A percentile compares a stretch with the other conserved stretches of the same genome.
These are phyloP conservation scores for Geosiphon pyriformis DNA, from an alignment of 192 early-diverging fungal species.

Conservation along the genomic window DNA sequence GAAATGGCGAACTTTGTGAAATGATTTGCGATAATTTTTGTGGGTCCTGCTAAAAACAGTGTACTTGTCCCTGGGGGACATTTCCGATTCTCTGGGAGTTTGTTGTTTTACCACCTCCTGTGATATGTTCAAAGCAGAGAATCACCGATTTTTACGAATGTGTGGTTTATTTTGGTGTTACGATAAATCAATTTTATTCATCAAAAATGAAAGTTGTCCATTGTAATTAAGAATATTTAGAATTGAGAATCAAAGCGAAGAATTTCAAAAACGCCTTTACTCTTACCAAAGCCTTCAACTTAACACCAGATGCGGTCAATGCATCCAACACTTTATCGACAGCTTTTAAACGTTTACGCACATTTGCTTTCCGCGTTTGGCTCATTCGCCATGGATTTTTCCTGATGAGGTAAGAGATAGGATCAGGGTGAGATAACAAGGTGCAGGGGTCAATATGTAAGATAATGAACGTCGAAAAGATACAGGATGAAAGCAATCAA, in stretches of 20 bases:
- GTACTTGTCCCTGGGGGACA: slow-evolving; percentile 78
- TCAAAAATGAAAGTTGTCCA: no score
- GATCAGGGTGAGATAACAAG: no score
- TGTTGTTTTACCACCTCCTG: background rate
- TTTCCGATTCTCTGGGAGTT: slow-evolving; percentile 60
- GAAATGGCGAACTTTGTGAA: slow-evolving; percentile 84
- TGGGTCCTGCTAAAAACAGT: slow-evolving; percentile 71
- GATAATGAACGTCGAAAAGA: no score
- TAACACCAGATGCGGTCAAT: slow-evolving; percentile 62
- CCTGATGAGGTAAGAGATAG: background rate
- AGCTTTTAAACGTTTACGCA: slow-evolving; percentile 76
- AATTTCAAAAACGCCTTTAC: no score
- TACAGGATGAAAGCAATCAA: no score
- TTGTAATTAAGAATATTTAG: no score
- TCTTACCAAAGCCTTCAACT: slow-evolving; percentile 64
- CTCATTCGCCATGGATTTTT: slow-evolving; percentile 39
- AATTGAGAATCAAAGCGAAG: no score
- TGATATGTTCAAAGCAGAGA: background rate
- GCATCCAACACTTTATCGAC: slow-evolving; percentile 73
- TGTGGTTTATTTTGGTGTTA: background rate
- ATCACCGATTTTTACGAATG: slow-evolving; percentile 17
- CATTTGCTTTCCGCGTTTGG: slow-evolving; percentile 78
- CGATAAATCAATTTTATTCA: background rate
- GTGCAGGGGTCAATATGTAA: no score
- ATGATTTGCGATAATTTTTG: slow-evolving; percentile 66